Evolutionary conservation across 1,139 yeast genomes (phyloP).

Genomic region (Magnusiomyces fungicola): DNA sequence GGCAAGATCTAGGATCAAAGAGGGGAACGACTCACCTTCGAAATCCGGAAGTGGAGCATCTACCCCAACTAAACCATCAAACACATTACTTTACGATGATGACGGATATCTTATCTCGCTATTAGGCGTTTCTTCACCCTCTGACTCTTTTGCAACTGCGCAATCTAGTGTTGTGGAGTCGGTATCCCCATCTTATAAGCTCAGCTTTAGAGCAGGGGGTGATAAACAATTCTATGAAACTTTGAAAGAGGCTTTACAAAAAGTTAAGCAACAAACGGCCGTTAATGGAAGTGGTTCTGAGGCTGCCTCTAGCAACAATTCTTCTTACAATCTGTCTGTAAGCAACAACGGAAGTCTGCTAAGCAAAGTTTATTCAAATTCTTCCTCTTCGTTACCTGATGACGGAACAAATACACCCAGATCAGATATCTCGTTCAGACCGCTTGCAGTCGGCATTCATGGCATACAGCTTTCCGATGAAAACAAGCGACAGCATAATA

Average conservation of each 20-base stretch:
- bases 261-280: conserved; percentile 1
- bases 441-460: conserved; percentile 47
- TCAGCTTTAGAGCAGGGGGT: conserved; percentile 34
- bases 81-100: conserved; percentile 18
- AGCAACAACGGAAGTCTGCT: no score
- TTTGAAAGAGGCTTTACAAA: conserved; percentile 21
- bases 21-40: no score
- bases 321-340: no score
- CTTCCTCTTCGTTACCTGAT: no score
- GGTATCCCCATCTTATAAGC: conserved; percentile 16
- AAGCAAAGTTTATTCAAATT: no score
- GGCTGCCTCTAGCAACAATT: no score
- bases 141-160: conserved; percentile 11
- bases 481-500: conserved; percentile 51
- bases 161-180: conserved; percentile 4
- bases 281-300: no score
- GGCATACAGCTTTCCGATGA: conserved; percentile 60
- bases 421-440: background rate
- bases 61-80: background rate
- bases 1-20: background rate
- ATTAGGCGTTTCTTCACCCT: conserved; percentile 21
- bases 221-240: conserved; percentile 28
- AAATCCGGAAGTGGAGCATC: background rate
- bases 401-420: background rate
- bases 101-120: conserved; percentile 21